Evolutionary conservation across 2,329 filamentous ascomycete species (phyloP).

Genomic region (Onygena corvina): DNA sequence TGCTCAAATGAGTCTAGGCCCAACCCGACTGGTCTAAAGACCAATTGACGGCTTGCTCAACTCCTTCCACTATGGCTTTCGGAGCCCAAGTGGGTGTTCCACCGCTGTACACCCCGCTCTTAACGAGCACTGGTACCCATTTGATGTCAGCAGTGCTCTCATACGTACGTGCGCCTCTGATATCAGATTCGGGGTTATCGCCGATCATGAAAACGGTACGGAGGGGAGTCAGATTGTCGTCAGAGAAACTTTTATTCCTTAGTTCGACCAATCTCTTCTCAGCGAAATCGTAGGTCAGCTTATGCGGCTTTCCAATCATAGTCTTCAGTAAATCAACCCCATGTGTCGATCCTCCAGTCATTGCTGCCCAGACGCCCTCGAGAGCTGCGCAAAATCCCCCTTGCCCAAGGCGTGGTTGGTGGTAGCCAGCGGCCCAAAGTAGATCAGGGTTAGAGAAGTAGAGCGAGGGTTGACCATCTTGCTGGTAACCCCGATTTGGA

Average conservation of each 20-base stretch:
- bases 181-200: slow-evolving; percentile 81
- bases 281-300: slow-evolving; percentile 69
- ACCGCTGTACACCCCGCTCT: slow-evolving; percentile 62
- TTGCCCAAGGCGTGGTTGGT: slow-evolving; percentile 76
- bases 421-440: slow-evolving; percentile 76
- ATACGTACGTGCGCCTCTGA: slow-evolving; percentile 72
- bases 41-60: slow-evolving; percentile 65
- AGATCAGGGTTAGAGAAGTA: slow-evolving; percentile 89
- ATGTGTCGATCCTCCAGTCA: slow-evolving; percentile 48
- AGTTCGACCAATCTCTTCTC: slow-evolving; percentile 58
- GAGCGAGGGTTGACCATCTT: slow-evolving; percentile 64
- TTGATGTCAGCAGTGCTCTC: slow-evolving; percentile 52
- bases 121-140: slow-evolving; percentile 67
- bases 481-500: slow-evolving; percentile 66
- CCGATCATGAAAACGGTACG: slow-evolving; percentile 86
- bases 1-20: too few species aligned
- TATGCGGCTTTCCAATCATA: slow-evolving; percentile 72
- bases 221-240: slow-evolving; percentile 38
- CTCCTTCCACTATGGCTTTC: slow-evolving; percentile 57
- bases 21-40: slow-evolving; percentile 48
- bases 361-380: slow-evolving; percentile 62
- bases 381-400: slow-evolving; percentile 79
- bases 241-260: slow-evolving; percentile 39
- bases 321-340: slow-evolving; percentile 49
- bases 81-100: slow-evolving; percentile 50